phyloP scores from a whole-genome alignment of 2,329 filamentous ascomycete genomes.

The Colletotrichum lindemuthianum region DNA sequence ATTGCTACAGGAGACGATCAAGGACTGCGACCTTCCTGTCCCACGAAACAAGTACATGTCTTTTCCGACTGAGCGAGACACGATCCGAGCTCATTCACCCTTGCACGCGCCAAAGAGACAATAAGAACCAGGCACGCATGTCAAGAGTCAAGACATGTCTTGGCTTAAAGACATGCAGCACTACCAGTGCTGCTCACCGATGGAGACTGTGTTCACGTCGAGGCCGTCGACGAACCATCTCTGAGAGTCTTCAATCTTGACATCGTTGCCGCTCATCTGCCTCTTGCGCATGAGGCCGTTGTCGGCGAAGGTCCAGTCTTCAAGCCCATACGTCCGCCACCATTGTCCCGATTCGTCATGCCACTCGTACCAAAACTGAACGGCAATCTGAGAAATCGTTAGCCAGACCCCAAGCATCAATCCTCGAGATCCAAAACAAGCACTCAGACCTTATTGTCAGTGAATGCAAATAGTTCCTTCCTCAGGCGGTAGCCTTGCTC shows the following conservation, averaged over 20 bases:
- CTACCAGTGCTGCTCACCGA: constrained; percentile 75
- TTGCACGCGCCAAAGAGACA: too few relatives aligned
- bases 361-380: constrained; percentile 93
- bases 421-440: not conserved
- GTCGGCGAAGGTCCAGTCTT: constrained; percentile 80
- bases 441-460: constrained; percentile 67
- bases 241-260: constrained; percentile 68
- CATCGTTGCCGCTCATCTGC: constrained; percentile 80
- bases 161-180: too few relatives aligned
- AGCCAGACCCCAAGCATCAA: not conserved
- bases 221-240: constrained; percentile 77
- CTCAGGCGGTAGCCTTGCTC: constrained; percentile 79
- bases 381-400: constrained; percentile 68
- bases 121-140: too few relatives aligned
- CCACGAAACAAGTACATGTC: too few relatives aligned
- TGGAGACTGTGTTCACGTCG: constrained; percentile 74
- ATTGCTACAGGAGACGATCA: too few relatives aligned
- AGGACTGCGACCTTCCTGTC: too few relatives aligned
- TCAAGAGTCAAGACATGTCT: not conserved
- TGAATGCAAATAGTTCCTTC: constrained; percentile 86
- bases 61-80: too few relatives aligned
- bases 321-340: constrained; percentile 88
- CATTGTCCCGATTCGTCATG: constrained; percentile 76
- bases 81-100: too few relatives aligned
- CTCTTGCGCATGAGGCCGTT: constrained; percentile 78